Base-by-base conservation (phyloP, 768 basidiomycete species). In the Boletus eberwhitei region DNA sequence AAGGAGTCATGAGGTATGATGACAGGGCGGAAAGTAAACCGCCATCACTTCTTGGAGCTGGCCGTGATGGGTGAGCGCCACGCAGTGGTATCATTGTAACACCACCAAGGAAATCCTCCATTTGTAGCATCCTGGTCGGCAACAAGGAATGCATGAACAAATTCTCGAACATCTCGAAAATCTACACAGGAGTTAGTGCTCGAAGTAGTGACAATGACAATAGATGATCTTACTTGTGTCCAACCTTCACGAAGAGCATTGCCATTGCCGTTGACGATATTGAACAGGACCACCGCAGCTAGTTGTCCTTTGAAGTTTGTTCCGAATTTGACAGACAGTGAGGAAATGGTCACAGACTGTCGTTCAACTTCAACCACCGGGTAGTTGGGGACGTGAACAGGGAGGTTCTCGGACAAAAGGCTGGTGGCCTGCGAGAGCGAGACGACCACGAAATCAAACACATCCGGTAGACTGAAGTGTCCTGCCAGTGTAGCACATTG, bases 41-140 rank as follows among this genome's bases (percentile, higher is more conserved):
- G n/a, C 89, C 90, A 53, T 98, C 96, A 46, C 76, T 82, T 70
- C 88, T 76, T 29, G 83, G 73, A 43, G 84, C 76, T 41, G 82
- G 72, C 45, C 83, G 81, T 29, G 82, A 77, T 2, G 88, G 83
- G 59, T 85, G 80, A 59, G 81, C 82, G 22, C 91, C 84, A 56
- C 88, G 85, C 41, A 98, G 78, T 24, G 97, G 96, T 61, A 98
- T 98, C 76, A 86, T 87, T 8, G 92, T 89, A 32, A 87, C 84
- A 16, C 94, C 95, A n/a, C 93, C 93, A 9, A 98, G 80, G 75
- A 99, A 98, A 66, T 98, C 97, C 68, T 97, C 96, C 90, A 97
- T 95, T 69, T 96, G 93, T 12, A 97, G 75, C 88, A 99, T 90
- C 47, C 88, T 79, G 11, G 79, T 84, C 0, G 97, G 97, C 17